These are phyloP conservation scores for Mariannaea elegans DNA, from an alignment of 2,329 filamentous ascomycete genomes.

Conservation along the genomic window DNA sequence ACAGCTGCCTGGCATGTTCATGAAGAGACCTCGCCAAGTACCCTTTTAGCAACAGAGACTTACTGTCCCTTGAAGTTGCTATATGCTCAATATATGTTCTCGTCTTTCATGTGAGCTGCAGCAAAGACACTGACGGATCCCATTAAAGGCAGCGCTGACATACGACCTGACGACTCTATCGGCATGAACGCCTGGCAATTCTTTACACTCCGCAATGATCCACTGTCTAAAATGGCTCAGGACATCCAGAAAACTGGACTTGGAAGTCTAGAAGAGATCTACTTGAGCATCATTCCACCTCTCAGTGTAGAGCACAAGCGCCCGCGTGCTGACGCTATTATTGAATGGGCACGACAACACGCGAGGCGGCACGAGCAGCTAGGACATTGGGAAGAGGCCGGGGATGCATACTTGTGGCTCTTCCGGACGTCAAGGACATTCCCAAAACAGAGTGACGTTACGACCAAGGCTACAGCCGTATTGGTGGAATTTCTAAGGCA, in stretches of 20 bases:
- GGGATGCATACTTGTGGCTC: slow-evolving; percentile 27
- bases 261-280: slow-evolving; percentile 27
- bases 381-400: slow-evolving; percentile 25
- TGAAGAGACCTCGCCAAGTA: background rate
- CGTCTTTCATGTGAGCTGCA: slow-evolving; percentile 40
- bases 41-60: slow-evolving; percentile 18
- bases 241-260: slow-evolving; percentile 36
- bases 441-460: background rate
- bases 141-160: background rate
- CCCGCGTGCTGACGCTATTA: slow-evolving; percentile 17
- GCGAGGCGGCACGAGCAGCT: slow-evolving; percentile 20
- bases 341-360: slow-evolving; percentile 21
- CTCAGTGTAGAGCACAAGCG: slow-evolving; percentile 30
- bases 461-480: slow-evolving; percentile 18
- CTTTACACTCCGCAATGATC: slow-evolving; percentile 31
- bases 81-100: slow-evolving; percentile 41
- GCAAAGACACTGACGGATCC: slow-evolving; percentile 25
- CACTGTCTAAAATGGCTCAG: slow-evolving; percentile 32
- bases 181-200: slow-evolving; percentile 17
- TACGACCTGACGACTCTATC: background rate
- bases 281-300: slow-evolving; percentile 41
- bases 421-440: slow-evolving; percentile 15
- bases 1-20: too few species aligned
- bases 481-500: slow-evolving; percentile 29
- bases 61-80: slow-evolving; percentile 21